Evolutionary conservation across 164 flowering plant species (phyloP), one percentile per base, ranked within the genome.

Genomic region (Echeveria elegans): DNA sequence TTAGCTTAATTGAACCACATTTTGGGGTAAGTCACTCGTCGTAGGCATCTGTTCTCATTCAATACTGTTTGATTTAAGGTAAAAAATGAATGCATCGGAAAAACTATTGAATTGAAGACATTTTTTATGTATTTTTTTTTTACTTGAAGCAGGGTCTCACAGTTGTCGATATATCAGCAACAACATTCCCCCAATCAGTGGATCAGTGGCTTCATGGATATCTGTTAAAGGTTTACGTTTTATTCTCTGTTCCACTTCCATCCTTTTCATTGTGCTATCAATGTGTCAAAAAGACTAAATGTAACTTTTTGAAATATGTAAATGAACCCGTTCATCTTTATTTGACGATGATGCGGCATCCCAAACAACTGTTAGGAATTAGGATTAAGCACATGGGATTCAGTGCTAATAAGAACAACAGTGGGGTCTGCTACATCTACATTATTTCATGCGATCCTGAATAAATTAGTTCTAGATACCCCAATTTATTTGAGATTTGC

Each of bases 161-260:
- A 16, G 97, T 91, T 63, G 96, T 83, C 58, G 89, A 83, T 74
- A 79, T 88, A 75, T 89, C 97, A 43, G 92, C 99, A 45, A 88
- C 96, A 66, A 88, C 97, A 38, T 95, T 95, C 72, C 97, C 99
- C 14, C 99, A 91, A 76, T 88, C 96, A 58, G 68, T 94, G 72
- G 99, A 94, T n/a, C n/a, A n/a, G 83, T 85, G 92, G 93, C 82
- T 94, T 78, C 99, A 89, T 70, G 74, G 82, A 64, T 78, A 94
- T 81, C 91, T 94, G 73, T 93, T 94, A 74, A 90, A 91, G 97
- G 98, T 93, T 77, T 72, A 15, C n/a, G 32, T 18, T 7, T 11
- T 29, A 37, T 67, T 24, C 14, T 52, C 6, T 38, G 40, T 21
- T 41, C n/a, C n/a, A n/a, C n/a, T n/a, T n/a, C n/a, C 28, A 4